A percentile compares a stretch with the other conserved stretches of the same genome.
phyloP scores from a whole-genome alignment of 768 basidiomycete genomes.

The Xerocomellus amylosporus region DNA sequence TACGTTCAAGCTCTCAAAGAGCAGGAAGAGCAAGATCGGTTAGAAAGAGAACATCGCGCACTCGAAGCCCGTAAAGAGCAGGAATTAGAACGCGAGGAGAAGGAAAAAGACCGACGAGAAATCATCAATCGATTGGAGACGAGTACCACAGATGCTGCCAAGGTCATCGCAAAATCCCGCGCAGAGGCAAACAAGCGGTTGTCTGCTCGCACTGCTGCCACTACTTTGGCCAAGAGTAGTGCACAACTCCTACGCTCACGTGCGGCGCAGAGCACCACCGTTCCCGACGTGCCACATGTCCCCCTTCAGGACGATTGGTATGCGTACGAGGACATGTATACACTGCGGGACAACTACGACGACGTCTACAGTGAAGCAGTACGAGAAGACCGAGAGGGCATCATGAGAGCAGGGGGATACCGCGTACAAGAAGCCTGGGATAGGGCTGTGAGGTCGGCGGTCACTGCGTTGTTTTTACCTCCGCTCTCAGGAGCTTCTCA shows the following conservation, averaged over 20 bases:
- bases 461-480: constrained; percentile 66
- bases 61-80: constrained; percentile 63
- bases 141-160: constrained; percentile 65
- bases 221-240: constrained; percentile 41
- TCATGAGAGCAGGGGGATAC: constrained; percentile 84
- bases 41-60: constrained; percentile 67
- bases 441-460: constrained; percentile 68
- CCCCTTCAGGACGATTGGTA: constrained; percentile 77
- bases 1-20: constrained; percentile 69
- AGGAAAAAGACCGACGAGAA: constrained; percentile 65
- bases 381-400: constrained; percentile 69
- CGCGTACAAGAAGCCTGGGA: constrained; percentile 83
- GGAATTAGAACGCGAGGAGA: constrained; percentile 74
- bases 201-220: constrained; percentile 48
- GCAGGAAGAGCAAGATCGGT: constrained; percentile 76
- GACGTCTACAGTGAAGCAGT: constrained; percentile 77
- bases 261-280: constrained; percentile 59
- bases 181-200: constrained; percentile 62
- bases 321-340: constrained; percentile 67
- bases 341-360: constrained; percentile 56
- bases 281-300: constrained; percentile 79
- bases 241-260: constrained; percentile 57
- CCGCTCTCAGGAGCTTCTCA: constrained; percentile 40
- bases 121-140: constrained; percentile 83
- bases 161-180: constrained; percentile 66